phyloP scores from a whole-genome alignment of 371 early-diverging fungal genomes.

The Mucor plumbeus region DNA sequence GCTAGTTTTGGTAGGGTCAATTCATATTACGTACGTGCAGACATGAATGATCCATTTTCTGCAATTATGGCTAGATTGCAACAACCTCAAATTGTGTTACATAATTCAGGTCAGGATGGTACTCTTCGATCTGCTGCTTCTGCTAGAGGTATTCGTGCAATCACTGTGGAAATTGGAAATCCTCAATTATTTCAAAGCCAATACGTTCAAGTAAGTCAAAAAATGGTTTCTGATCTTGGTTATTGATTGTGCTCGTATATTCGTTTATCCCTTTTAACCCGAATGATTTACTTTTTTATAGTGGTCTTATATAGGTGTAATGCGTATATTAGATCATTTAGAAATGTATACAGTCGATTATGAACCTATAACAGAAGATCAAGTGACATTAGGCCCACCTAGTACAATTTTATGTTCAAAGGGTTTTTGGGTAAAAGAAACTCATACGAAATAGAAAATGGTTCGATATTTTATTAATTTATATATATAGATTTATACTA shows the following conservation, averaged over 20 bases:
- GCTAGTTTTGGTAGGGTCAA: slow-evolving; percentile 88
- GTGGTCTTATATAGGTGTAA: slow-evolving; percentile 45
- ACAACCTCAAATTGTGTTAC: slow-evolving; percentile 80
- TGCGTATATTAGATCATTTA: slow-evolving; percentile 43
- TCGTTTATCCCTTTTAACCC: background rate
- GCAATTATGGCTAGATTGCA: slow-evolving; percentile 84
- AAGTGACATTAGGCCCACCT: slow-evolving; percentile 17
- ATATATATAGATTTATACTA: slow-evolving; percentile 52
- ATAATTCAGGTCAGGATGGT: slow-evolving; percentile 50
- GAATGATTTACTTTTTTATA: slow-evolving; percentile 30
- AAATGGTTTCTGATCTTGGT: slow-evolving; percentile 11
- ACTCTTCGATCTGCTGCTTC: slow-evolving; percentile 86
- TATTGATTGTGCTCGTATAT: background rate
- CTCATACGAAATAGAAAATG: background rate
- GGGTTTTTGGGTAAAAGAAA: slow-evolving; percentile 37
- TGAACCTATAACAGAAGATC: slow-evolving; percentile 4
- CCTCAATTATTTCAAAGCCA: slow-evolving; percentile 77
- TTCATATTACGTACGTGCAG: slow-evolving; percentile 86
- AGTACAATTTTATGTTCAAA: slow-evolving; percentile 36
- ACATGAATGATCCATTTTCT: slow-evolving; percentile 80
- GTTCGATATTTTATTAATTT: background rate
- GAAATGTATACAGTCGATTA: slow-evolving; percentile 34
- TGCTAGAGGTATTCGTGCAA: slow-evolving; percentile 81
- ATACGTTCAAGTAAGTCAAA: slow-evolving; percentile 67
- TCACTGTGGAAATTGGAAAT: slow-evolving; percentile 88